Evolutionary conservation across 768 basidiomycete genomes (phyloP).

Genomic region (Leucocoprinus leucothites): DNA sequence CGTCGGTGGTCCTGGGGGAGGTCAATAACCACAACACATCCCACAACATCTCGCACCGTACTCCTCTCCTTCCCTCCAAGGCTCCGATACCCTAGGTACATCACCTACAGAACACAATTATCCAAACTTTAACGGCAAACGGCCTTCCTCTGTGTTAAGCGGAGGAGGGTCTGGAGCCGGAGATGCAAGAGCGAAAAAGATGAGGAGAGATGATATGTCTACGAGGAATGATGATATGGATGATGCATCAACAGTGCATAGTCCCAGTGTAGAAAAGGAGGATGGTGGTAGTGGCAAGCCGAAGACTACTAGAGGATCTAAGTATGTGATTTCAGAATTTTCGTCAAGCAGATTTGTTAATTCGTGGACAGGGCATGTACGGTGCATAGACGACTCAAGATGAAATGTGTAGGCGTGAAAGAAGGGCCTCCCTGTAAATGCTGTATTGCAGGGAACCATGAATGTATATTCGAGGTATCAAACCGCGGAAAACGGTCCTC

Average conservation of each 20-base stretch:
- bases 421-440: constrained; percentile 91
- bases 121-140: constrained; percentile 61
- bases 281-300: constrained; percentile 46
- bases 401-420: constrained; percentile 91
- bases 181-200: constrained; percentile 52
- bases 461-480: constrained; percentile 96
- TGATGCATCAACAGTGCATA: constrained; percentile 20
- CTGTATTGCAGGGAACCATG: constrained; percentile 75
- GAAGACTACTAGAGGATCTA: constrained; percentile 82
- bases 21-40: constrained; percentile 34
- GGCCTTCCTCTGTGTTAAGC: constrained; percentile 51
- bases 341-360: no score
- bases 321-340: constrained; percentile 51
- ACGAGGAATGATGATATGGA: no score
- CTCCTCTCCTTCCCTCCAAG: constrained; percentile 78
- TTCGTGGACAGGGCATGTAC: constrained; percentile 92
- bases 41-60: constrained; percentile 58
- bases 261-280: constrained; percentile 56
- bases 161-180: constrained; percentile 15
- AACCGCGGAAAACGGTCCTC: constrained; percentile 90
- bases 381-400: constrained; percentile 87
- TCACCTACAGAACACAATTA: constrained; percentile 65
- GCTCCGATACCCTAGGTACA: constrained; percentile 72
- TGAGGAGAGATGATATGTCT: not conserved
- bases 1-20: no score